Evolutionary conservation across 2,329 filamentous ascomycete species (phyloP), one percentile per base, ranked within the genome.

Genomic region (Talaromyces piceae): DNA sequence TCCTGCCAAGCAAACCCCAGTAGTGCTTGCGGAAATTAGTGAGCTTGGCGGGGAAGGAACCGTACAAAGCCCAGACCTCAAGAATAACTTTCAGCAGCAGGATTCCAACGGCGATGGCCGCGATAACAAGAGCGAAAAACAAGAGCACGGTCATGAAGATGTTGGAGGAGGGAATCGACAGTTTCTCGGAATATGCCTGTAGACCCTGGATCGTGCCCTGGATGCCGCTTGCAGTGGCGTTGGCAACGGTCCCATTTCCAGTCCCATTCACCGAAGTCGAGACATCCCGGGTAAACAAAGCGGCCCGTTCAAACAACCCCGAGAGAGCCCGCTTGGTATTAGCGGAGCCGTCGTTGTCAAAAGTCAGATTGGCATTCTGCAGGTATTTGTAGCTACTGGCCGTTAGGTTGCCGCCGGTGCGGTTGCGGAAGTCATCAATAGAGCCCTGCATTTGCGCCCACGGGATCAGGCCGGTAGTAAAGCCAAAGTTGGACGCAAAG

Each of bases 71-170:
- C 89, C 91, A 96, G 33, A 82, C 76, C 71, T 97, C 93, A 47
- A 98, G 80, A 47, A 96, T 82, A 52, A 95, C 83, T 75, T 97
- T 98, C 71, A 94, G 79, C 4, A 97, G 79, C 25, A 97, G 77
- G 58, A 97, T 91, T 23, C 87, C 83, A 22, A 95, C 87, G 41
- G 87, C 85, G 57, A 96, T 91, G 28, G 81, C 80, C 3, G 83
- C 91, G 57, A 97, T 81, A 48, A 94, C 77, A 57, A 95, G 93
- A 56, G 89, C 88, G 54, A 95, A 91, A 54, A 96, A 76, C 47
- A 97, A 76, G 1, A 97, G 79, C 4, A 95, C 84, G 0, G 89
- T 96, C 91, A 98, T 95, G 74, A 97, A 97, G 1, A 89, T 90
- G 72, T 96, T 95, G 45, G 87, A 83, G 59, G 87, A 81, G 16